Conservation (phyloP, 768 basidiomycete species). For the Termitomyces sp. region DNA sequence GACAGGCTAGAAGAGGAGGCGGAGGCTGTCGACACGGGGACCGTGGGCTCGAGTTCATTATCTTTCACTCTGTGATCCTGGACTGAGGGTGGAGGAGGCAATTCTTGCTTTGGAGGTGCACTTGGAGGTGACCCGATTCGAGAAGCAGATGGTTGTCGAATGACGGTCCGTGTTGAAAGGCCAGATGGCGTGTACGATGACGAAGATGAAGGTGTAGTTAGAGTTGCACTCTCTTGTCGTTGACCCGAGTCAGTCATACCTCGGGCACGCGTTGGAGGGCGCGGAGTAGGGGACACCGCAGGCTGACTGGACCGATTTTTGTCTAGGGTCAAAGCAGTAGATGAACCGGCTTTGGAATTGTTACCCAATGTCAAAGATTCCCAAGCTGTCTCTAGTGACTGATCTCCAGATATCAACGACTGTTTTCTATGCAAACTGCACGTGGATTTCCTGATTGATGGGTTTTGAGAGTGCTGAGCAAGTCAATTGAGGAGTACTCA, state of each 20-base stretch:
- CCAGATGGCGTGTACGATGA: conserved; percentile 14
- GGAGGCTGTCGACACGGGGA: conserved; percentile 19
- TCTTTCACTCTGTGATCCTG: conserved; percentile 6
- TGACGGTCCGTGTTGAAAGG: conserved; percentile 30
- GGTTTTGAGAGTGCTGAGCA: background rate
- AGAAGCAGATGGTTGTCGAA: conserved; percentile 41
- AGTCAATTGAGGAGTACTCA: conserved; percentile 1
- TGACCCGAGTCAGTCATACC: conserved; percentile 42
- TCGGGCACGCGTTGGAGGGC: conserved; percentile 43
- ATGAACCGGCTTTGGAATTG: conserved; percentile 22
- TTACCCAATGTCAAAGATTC: conserved; percentile 17
- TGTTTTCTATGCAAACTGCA: conserved; percentile 25
- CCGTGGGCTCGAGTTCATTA: conserved; percentile 12
- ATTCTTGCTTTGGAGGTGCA: conserved; percentile 45
- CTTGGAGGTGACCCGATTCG: conserved; percentile 40
- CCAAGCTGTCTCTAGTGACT: conserved; percentile 20
- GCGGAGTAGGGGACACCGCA: conserved; percentile 23
- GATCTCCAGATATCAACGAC: conserved; percentile 16
- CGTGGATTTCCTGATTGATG: conserved; percentile 26
- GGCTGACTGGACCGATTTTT: conserved; percentile 31
- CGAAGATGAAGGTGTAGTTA: conserved; percentile 7
- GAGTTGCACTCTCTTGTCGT: conserved; percentile 20
- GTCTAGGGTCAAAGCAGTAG: conserved; percentile 24
- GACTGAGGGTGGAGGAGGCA: conserved; percentile 42
- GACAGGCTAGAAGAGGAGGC: conserved; percentile 38